Evolutionary conservation across 495 filamentous ascomycete genomes (phyloP), one percentile per base, ranked within the genome.

Genomic region (Barbatosphaeria neglecta): DNA sequence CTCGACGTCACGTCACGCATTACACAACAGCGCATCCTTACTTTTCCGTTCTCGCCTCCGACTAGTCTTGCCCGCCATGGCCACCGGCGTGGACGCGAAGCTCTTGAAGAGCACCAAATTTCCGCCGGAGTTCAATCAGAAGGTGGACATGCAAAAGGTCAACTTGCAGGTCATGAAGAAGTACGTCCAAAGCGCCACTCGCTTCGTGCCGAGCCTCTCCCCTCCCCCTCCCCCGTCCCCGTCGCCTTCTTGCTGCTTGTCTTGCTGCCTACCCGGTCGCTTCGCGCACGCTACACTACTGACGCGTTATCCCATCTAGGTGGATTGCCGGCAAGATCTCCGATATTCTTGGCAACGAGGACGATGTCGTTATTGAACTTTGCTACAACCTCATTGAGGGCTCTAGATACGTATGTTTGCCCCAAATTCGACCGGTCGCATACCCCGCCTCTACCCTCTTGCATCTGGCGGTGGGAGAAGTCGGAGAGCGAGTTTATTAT

Each of bases 81-180:
- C 82, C 52, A 75, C 74, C 45, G 81, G 73, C 48, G 87, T 89
- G 28, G 88, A 95, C 62, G 78, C 83, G 48, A 94, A 93, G 74
- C 75, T 92, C 60, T 70, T 94, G 38, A 83, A 82, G 74, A 74
- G 78, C 64, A 96, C 87, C 45, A 96, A 95, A 61, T 96, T 95
- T 55, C 92, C 92, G 40, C 76, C 82, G 8, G 92, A 97, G 63
- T 97, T 95, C 65, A 90, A 74, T 57, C 78, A 83, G 62, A 96
- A 95, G 73, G 93, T 99, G 35, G 90, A 99, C 68, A 93, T 92
- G 82, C 77, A 78, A 48, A 99, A 97, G 69, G 87, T 97, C 60
- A 95, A 96, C 55, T 71, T 95, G 19, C 89, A 93, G 64, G 87
- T 97, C 47, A 90, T 97, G 81, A 96, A 96, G 74, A 93, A 88